A percentile compares a stretch with the other conserved stretches of the same genome.
Conservation (phyloP, 371 early-diverging fungal genomes). For the Rhizopus arrhizus region DNA sequence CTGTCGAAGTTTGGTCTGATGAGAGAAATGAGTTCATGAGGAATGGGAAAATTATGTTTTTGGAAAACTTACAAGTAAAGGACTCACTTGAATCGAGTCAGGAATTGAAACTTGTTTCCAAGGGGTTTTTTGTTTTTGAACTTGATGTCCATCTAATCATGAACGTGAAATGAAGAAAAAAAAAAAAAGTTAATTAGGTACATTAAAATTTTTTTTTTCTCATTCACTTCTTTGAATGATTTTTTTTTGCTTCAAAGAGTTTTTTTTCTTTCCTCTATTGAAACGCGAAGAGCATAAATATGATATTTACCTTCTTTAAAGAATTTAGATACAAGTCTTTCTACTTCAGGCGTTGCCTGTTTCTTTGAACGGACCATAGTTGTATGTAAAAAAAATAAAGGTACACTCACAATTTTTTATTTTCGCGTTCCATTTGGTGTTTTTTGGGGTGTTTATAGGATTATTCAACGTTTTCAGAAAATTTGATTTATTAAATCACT, state of each 20-base stretch:
- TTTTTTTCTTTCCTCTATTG: background rate
- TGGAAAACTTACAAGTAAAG: conserved; percentile 19
- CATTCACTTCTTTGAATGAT: conserved; percentile 3
- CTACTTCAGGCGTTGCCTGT: conserved; percentile 40
- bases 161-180: background rate
- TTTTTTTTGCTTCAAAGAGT: background rate
- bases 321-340: conserved; percentile 43
- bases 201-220: conserved; percentile 18
- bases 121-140: background rate
- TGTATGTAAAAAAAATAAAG: conserved; percentile 12
- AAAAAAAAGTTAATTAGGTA: conserved; percentile 16
- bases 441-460: background rate
- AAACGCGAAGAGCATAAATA: background rate
- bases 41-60: background rate
- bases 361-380: conserved; percentile 31
- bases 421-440: background rate
- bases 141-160: conserved; percentile 13
- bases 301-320: conserved; percentile 42
- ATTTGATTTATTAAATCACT: background rate
- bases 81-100: conserved; percentile 2
- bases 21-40: background rate
- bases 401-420: conserved; percentile 4
- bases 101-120: conserved; percentile 21
- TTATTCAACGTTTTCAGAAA: no score
- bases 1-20: background rate